A percentile compares a stretch with the other conserved stretches of the same genome.
Evolutionary conservation across 768 basidiomycete genomes (phyloP).

Genomic region (Podaxis sp.): DNA sequence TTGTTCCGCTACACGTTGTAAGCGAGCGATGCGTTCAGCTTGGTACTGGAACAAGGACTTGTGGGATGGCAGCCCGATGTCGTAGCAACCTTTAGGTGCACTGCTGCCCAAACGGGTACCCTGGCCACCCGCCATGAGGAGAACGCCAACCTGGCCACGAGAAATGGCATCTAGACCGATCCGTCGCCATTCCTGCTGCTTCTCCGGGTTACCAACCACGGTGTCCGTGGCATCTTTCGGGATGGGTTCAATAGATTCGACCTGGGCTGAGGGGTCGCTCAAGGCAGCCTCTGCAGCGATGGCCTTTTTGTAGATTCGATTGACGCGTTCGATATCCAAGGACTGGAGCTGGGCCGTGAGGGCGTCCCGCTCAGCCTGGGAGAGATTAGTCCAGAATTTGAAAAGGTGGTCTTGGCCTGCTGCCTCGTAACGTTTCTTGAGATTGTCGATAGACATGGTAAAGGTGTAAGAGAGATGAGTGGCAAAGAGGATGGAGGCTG

Average conservation of each 20-base stretch:
- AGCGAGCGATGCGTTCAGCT: conserved; percentile 89
- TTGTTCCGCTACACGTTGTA: conserved; percentile 75
- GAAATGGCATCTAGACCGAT: conserved; percentile 82
- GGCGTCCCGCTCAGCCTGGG: conserved; percentile 57
- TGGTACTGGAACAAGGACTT: conserved; percentile 96
- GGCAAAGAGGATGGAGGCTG: not conserved
- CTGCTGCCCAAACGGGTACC: conserved; percentile 91
- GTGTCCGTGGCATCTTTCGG: conserved; percentile 76
- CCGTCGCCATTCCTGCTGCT: conserved; percentile 71
- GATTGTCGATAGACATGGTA: conserved; percentile 58
- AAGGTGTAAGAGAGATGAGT: conserved; percentile 15
- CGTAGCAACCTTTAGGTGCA: conserved; percentile 97
- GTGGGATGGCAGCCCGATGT: conserved; percentile 91
- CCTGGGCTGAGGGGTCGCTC: conserved; percentile 33
- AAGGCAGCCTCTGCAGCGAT: conserved; percentile 61
- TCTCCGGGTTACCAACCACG: conserved; percentile 46
- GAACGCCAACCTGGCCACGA: conserved; percentile 84
- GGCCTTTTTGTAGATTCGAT: conserved; percentile 81
- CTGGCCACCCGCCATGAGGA: conserved; percentile 98
- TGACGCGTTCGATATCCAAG: conserved; percentile 90
- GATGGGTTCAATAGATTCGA: conserved; percentile 73
- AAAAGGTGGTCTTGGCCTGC: conserved; percentile 91
- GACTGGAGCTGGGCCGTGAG: conserved; percentile 72
- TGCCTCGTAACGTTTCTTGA: conserved; percentile 64
- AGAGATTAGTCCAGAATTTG: conserved; percentile 79